Percentiles rank a stretch among this genome's conserved stretches.
Evolutionary conservation across 139 green algal species (phyloP).

Genomic region (Trebouxia sp.): DNA sequence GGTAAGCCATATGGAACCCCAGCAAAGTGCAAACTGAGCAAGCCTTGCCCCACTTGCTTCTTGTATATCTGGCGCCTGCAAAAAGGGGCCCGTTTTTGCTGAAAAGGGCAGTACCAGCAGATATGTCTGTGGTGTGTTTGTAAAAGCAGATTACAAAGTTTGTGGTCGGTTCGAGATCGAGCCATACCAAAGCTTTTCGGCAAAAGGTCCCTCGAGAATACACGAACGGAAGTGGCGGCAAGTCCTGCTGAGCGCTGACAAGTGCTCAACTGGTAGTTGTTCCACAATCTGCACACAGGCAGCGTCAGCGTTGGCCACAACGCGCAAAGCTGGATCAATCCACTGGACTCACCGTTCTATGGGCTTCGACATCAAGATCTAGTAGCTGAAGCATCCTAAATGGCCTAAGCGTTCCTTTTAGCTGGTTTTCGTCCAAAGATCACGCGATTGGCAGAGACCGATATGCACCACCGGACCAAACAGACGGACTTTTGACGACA

Average conservation of each 20-base stretch:
- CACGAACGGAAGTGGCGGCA: conserved; percentile 1
- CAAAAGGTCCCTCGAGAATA: not conserved
- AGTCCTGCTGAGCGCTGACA: not conserved
- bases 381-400: not conserved
- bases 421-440: not conserved
- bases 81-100: no score
- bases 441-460: not conserved
- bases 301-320: no score
- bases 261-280: not conserved
- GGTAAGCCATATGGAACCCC: not conserved
- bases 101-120: not conserved
- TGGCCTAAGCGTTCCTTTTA: not conserved
- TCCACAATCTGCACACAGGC: conserved; percentile 26
- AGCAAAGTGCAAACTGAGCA: conserved; percentile 24
- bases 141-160: not conserved
- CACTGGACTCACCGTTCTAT: conserved; percentile 10
- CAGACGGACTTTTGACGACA: not conserved
- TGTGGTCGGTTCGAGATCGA: not conserved
- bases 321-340: not conserved
- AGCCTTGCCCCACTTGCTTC: conserved; percentile 5
- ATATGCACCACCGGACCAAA: no score
- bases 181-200: conserved; percentile 21
- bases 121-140: not conserved
- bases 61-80: conserved; percentile 11
- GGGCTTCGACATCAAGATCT: conserved; percentile 24